A percentile compares a stretch with the other conserved stretches of the same genome.
These are phyloP conservation scores for Leccinum imitatum DNA, from an alignment of 768 basidiomycete genomes.

Conservation along the genomic window DNA sequence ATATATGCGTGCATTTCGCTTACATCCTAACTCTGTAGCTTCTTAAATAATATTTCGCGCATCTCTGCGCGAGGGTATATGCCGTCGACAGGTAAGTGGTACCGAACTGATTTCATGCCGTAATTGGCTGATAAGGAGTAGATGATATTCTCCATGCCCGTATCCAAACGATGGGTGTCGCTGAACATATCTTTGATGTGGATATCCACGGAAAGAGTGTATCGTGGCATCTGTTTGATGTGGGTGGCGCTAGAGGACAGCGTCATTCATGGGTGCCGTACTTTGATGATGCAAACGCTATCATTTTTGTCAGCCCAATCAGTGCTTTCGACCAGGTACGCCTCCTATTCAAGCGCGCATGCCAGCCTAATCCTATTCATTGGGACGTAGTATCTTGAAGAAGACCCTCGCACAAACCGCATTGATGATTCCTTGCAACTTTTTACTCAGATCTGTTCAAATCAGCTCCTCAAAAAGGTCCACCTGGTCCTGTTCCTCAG, in stretches of 20 bases:
- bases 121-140: conserved; percentile 34
- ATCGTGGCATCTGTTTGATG: conserved; percentile 72
- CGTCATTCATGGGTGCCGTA: conserved; percentile 76
- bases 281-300: conserved; percentile 69
- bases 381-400: conserved; percentile 68
- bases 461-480: conserved; percentile 72
- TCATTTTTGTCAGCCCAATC: conserved; percentile 77
- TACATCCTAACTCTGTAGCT: conserved; percentile 42
- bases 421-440: conserved; percentile 89
- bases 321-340: conserved; percentile 76
- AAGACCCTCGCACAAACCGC: conserved; percentile 81
- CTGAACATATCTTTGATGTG: conserved; percentile 82
- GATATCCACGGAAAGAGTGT: conserved; percentile 75
- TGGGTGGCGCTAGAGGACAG: conserved; percentile 70
- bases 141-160: conserved; percentile 90
- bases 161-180: conserved; percentile 87
- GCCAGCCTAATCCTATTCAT: neutral
- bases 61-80: conserved; percentile 69
- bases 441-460: conserved; percentile 83
- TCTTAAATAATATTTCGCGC: conserved; percentile 70
- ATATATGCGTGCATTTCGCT: conserved; percentile 23
- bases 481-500: conserved; percentile 59
- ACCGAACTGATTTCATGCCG: conserved; percentile 22
- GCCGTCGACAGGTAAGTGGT: conserved; percentile 64
- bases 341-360: neutral